Evolutionary conservation across 345 rosid species (phyloP), one percentile per base, ranked within the genome.

Genomic region (Euphorbia tirucalli): DNA sequence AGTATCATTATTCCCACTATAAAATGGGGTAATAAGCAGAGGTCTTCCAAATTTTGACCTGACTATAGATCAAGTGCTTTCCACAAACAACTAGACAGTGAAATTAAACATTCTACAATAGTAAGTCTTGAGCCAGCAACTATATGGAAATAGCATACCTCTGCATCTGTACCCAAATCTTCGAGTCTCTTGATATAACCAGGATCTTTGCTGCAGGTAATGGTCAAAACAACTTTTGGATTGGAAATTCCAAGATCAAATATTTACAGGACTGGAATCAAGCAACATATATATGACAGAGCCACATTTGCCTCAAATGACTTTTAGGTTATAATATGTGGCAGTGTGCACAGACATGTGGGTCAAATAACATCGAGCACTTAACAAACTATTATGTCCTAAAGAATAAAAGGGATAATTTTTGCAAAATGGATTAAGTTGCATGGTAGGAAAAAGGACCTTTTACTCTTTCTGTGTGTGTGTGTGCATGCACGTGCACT

Each of bases 181-280:
- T 75, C 81, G 54, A 32, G 68, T 73, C 85, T 85, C 80, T 84
- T 85, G 28, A 92, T 78, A 73, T 74, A 92, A 57, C 98, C 98
- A 3, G 99, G 98, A 81, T 95, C 97, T 82, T 85, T 88, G 46
- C 98, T 90, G 93, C 84, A 92, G 56, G 56, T 54, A 79, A 71
- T 49, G 61, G 32, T 28, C 56, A 61, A 73, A 49, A 67, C 63
- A 65, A 19, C 32, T 74, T 70, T 49, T 73, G 30, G 41, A 31
- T 55, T 68, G 57, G 19, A 70, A 41, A 14, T 64, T 50, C 19
- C 32, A 18, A 13, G 32, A 52, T 18, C 16, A 44, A 56, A 55
- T 57, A 18, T 32, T 46, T 11, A 0, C 7, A 30, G 55, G 69
- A 74, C 30, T 59, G 61, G 41, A 66, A 54, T 15, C 55, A 39